Conservation (phyloP, 1,284 basidiomycete species). For the Ganoderma leucocontextum region DNA sequence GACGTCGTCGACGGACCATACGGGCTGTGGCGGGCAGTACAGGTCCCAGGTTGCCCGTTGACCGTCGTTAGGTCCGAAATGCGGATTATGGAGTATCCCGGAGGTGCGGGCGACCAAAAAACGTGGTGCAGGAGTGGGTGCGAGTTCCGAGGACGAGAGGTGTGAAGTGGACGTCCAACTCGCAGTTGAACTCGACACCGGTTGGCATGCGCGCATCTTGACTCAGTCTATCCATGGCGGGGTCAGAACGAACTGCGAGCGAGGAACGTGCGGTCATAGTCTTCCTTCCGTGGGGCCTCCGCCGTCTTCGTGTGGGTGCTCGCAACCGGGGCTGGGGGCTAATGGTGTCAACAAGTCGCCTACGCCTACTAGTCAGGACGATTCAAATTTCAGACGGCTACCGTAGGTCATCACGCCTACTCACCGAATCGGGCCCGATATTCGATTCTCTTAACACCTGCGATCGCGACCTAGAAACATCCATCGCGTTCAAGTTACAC, state of each 20-base stretch:
- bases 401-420: not conserved
- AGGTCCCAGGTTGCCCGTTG: not conserved
- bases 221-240: not conserved
- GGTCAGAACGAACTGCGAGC: not conserved
- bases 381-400: not conserved
- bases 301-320: not conserved
- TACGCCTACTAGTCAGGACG: not conserved
- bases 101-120: not conserved
- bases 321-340: too few relatives aligned
- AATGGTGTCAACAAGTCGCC: too few relatives aligned
- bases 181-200: not conserved
- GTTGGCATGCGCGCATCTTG: not conserved
- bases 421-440: too few relatives aligned
- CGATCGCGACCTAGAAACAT: too few relatives aligned
- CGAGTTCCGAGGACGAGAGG: not conserved
- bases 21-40: conserved; percentile 8
- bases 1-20: conserved; percentile 27
- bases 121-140: not conserved
- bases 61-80: not conserved
- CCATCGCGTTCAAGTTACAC: not conserved
- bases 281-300: not conserved
- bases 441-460: too few relatives aligned
- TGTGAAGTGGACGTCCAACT: not conserved
- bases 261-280: not conserved
- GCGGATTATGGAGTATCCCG: not conserved